Percentiles rank a stretch among this genome's conserved stretches.
These are phyloP conservation scores for Tephrocybe sp. DNA, from an alignment of 768 basidiomycete species.

Conservation along the genomic window DNA sequence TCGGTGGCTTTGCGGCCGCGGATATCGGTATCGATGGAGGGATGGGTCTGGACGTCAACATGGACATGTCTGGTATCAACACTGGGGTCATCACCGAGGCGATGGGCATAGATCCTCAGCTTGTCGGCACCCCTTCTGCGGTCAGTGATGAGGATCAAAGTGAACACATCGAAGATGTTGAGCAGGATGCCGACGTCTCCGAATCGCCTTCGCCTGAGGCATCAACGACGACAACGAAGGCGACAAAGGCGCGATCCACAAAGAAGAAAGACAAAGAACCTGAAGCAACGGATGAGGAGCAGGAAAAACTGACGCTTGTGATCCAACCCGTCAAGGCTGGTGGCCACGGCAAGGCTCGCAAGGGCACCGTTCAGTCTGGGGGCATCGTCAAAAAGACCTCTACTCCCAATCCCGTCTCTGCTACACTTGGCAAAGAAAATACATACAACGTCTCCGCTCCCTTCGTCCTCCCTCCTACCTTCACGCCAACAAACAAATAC, in stretches of 20 bases:
- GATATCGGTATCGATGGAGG: slow-evolving; percentile 23
- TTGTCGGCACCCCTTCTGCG: slow-evolving; percentile 63
- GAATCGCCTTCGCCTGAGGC: slow-evolving; percentile 12
- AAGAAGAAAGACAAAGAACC: slow-evolving; percentile 12
- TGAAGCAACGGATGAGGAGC: slow-evolving; percentile 25
- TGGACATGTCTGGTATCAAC: slow-evolving; percentile 10
- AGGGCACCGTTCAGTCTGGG: slow-evolving; percentile 71
- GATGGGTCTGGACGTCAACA: slow-evolving; percentile 25
- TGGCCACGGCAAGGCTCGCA: slow-evolving; percentile 60
- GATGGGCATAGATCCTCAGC: slow-evolving; percentile 69
- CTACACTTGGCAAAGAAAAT: slow-evolving; percentile 28
- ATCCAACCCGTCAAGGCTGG: slow-evolving; percentile 57
- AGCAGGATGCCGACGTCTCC: slow-evolving; percentile 17
- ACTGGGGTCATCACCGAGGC: slow-evolving; percentile 8
- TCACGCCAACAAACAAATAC: slow-evolving; percentile 15
- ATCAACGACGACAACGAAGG: slow-evolving; percentile 1
- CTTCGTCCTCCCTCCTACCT: slow-evolving; percentile 14
- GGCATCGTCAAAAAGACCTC: slow-evolving; percentile 65
- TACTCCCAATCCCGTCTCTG: slow-evolving; percentile 20
- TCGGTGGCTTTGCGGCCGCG: slow-evolving; percentile 32
- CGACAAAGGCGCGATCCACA: slow-evolving; percentile 9
- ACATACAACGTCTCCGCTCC: slow-evolving; percentile 26
- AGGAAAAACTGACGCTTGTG: slow-evolving; percentile 41
- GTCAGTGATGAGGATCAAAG: slow-evolving; percentile 31
- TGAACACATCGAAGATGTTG: slow-evolving; percentile 13